Evolutionary conservation across 2,329 filamentous ascomycete genomes (phyloP), one percentile per base, ranked within the genome.

Genomic region (Fonsecaea nubica): DNA sequence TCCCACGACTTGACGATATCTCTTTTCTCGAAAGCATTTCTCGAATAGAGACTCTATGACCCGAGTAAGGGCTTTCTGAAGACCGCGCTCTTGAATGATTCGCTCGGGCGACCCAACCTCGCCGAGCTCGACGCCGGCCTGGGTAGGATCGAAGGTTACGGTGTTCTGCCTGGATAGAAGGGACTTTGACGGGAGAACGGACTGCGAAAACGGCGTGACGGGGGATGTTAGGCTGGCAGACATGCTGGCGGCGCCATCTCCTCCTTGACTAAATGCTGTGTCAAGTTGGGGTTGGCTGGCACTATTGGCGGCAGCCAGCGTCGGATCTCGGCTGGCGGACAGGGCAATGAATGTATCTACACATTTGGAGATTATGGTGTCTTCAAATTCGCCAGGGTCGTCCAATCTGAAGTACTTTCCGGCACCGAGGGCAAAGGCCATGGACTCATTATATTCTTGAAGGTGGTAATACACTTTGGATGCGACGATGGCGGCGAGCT

Each of bases 391-490:
- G 80, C 92, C 91, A 60, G 92, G 90, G 62, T 90, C 86, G 75
- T 97, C 92, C 72, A 98, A 87, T 82, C 96, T 92, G 85, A 99
- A 97, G 58, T 97, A 89, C 77, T 97, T 92, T 67, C 95, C 95
- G 30, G 95, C 93, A 66, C 93, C 93, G 54, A 99, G 87, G 70
- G 95, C 95, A 80, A 99, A 98, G 60, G 92, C 91, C 94, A 99
- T 98, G 80, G 94, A 97, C 83, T 99, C 95, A 78, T 97, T 95
- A 84, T 99, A 99, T 79, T 95, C 95, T 81, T 97, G 93, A 61
- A 99, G 89, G 78, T 99, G 95, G 78, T 98, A 99, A 83, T 98
- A 99, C 73, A 98, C 93, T 85, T 99, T 99, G 74, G 95, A 91
- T 52, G 96, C 91, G 62, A 99, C 93, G 58, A 99, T 86, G 62